phyloP scores from a whole-genome alignment of 371 early-diverging fungal species.

The Mortierella sp. region DNA sequence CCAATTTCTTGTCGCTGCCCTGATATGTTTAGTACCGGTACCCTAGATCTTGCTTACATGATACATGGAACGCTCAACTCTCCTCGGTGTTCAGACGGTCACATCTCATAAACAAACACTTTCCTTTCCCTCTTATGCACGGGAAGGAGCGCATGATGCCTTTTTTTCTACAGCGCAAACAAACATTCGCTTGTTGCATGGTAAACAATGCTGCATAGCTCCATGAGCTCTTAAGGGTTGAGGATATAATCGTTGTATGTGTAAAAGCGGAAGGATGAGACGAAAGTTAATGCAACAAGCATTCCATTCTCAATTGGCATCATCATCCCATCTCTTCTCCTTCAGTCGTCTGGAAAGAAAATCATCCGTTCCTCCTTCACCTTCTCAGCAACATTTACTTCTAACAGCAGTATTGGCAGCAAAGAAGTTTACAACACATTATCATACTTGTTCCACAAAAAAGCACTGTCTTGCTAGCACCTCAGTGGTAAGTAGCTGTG shows the following conservation, averaged over 20 bases:
- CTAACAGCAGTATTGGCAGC: background rate
- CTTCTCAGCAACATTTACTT: background rate
- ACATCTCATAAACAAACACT: background rate
- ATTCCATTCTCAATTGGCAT: conserved; percentile 4
- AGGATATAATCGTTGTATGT: background rate
- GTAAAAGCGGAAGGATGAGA: background rate
- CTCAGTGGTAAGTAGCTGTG: background rate
- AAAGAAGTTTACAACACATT: background rate
- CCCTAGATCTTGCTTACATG: background rate
- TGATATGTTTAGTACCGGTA: background rate
- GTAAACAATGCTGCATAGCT: background rate
- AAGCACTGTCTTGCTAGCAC: background rate
- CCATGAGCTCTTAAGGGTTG: background rate
- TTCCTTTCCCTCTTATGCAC: background rate
- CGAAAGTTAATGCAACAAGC: background rate
- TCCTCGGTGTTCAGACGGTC: background rate
- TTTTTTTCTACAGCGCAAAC: background rate
- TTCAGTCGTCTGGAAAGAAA: background rate
- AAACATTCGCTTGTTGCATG: background rate
- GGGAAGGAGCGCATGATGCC: background rate
- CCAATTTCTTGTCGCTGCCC: background rate
- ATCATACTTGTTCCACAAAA: background rate
- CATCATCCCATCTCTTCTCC: background rate
- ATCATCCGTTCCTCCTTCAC: conserved; percentile 1
- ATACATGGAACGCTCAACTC: background rate